phyloP scores from a whole-genome alignment of 495 filamentous ascomycete genomes.

The Aspergillus steynii region DNA sequence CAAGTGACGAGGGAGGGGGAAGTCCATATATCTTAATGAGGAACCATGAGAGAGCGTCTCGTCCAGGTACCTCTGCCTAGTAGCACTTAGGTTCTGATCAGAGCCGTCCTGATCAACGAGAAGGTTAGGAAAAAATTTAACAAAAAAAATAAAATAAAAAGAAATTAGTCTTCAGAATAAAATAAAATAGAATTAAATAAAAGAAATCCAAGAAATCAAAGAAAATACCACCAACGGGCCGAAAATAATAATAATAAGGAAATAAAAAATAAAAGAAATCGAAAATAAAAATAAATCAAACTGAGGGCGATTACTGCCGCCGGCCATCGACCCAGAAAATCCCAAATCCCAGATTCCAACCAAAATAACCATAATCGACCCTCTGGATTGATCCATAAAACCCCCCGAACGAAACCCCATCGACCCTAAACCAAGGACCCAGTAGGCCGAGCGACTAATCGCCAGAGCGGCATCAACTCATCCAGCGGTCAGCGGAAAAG shows the following conservation, averaged over 20 bases:
- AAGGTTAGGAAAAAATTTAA: slow-evolving; percentile 5
- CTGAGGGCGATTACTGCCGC: neutral
- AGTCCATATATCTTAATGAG: slow-evolving; percentile 21
- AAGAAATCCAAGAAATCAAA: neutral
- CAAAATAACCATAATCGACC: slow-evolving; percentile 2
- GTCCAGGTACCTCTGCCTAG: slow-evolving; percentile 1
- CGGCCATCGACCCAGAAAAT: neutral
- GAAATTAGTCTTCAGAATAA: slow-evolving; percentile 1
- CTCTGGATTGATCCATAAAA: slow-evolving; percentile 21
- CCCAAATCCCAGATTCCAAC: slow-evolving; percentile 12
- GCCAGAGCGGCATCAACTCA: slow-evolving; percentile 9
- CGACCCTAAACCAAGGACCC: slow-evolving; percentile 14
- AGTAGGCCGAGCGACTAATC: neutral
- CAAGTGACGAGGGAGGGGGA: slow-evolving; percentile 30
- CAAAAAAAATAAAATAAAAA: slow-evolving; percentile 9
- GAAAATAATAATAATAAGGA: slow-evolving; percentile 5
- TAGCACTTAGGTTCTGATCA: neutral
- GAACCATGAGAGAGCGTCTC: slow-evolving; percentile 2
- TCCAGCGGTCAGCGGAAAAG: slow-evolving; percentile 40
- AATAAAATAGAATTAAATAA: slow-evolving; percentile 7
- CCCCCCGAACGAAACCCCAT: slow-evolving; percentile 9
- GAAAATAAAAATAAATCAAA: slow-evolving; percentile 3
- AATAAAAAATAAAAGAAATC: slow-evolving; percentile 1
- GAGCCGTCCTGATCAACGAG: slow-evolving; percentile 1
- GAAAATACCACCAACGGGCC: neutral